Base-by-base conservation (phyloP, 352 stramenopile genomes). In the Phytopythium kandeliae region DNA sequence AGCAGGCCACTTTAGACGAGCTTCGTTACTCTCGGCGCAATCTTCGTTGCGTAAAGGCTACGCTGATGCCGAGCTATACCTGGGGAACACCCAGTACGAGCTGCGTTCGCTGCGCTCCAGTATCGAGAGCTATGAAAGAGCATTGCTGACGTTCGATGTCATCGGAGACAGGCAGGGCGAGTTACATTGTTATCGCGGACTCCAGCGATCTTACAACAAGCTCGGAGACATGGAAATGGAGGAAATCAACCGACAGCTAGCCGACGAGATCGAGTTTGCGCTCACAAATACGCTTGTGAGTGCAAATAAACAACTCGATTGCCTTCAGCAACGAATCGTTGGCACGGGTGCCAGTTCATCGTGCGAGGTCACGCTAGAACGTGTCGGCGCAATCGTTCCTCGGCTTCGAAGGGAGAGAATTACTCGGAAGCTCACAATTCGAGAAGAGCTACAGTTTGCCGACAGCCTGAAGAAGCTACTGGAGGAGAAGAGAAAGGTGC, bases 221-320 rank as follows among this genome's bases (percentile, higher is more conserved):
- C 58, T 86, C 3, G 71, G 85, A 41, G 71, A 89, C 55, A 52
- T 40, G 26, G 71, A 87, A 36, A 80, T 83, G 71, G 26, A 58
- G 1, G 36, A 64, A 10, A 53, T 57, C 2, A 80, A 78, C 21
- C 73, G 70, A 13, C n/a, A 55, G 5, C 71, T 78, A 15, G 82
- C 74, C 0, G 73, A 92, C 11, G 71, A 81, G 15, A 84, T 92
- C 24, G 77, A 86, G 53, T 85, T 87, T 58, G 67, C 62, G 0
- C 48, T 92, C 0, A 36, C 70, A 2, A 75, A 85, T 21, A 86
- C 80, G 25, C 46, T 90, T 10, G 55, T 43, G 17, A 50, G 55
- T 12, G 67, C 67, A 2, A 58, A 47, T n/a, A 45, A 63, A 9
- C 54, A 70, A 48, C 67, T 90, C 7, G 55, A 70, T 21, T 48